These are phyloP conservation scores for Physcomitrellopsis africana DNA, from an alignment of 225 moss, liverwort and hornwort genomes.

Conservation along the genomic window DNA sequence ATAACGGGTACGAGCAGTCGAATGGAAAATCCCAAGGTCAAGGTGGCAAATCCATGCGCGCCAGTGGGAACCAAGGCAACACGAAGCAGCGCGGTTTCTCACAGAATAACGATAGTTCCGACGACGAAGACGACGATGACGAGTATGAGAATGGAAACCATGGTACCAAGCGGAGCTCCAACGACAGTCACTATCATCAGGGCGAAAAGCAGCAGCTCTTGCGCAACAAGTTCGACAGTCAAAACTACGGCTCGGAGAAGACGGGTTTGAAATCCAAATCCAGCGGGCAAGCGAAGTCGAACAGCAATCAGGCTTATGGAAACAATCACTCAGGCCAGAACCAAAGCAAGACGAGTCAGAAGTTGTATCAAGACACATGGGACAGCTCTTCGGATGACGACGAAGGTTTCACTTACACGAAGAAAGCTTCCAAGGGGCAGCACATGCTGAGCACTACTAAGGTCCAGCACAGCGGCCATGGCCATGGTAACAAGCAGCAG, in stretches of 20 bases:
- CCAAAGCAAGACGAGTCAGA: conserved; percentile 34
- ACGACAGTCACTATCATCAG: background rate
- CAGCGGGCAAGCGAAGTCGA: background rate
- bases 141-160: conserved; percentile 9
- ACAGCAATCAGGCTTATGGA: no score
- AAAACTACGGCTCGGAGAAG: conserved; percentile 18
- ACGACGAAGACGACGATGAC: conserved; percentile 33
- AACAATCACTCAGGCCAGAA: no score
- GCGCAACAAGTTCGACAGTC: conserved; percentile 11
- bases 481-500: background rate
- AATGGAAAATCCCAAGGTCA: background rate
- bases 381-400: conserved; percentile 38
- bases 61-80: conserved; percentile 26
- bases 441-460: conserved; percentile 11
- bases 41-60: background rate
- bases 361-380: conserved; percentile 5
- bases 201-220: no score
- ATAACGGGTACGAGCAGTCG: conserved; percentile 1
- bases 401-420: conserved; percentile 11
- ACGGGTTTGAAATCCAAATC: background rate
- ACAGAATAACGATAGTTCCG: conserved; percentile 9
- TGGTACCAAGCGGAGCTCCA: conserved; percentile 25
- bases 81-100: background rate
- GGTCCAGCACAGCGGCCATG: conserved; percentile 23
- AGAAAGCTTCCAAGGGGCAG: background rate